A percentile compares a stretch with the other conserved stretches of the same genome.
Conservation (phyloP, 495 filamentous ascomycete species). For the Darksidea phi region DNA sequence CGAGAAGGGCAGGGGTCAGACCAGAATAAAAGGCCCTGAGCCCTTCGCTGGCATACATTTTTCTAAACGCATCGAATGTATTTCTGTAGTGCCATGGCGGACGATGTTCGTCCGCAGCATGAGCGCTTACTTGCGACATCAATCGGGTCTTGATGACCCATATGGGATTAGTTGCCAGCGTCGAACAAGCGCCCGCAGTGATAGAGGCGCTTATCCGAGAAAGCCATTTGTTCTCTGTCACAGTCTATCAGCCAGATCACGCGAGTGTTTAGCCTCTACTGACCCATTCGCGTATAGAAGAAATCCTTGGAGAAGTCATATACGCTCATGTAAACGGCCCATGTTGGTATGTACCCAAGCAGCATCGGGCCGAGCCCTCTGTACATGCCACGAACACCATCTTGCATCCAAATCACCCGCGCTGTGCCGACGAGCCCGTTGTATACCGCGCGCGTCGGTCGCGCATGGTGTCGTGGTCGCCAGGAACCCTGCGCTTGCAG, state of each 20-base stretch:
- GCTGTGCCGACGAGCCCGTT: conserved; percentile 84
- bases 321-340: conserved; percentile 95
- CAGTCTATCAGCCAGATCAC: conserved; percentile 5
- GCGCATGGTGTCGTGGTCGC: conserved; percentile 38
- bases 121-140: conserved; percentile 74
- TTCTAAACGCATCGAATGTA: conserved; percentile 84
- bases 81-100: conserved; percentile 86
- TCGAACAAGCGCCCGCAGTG: conserved; percentile 86
- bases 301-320: conserved; percentile 84
- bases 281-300: conserved; percentile 65
- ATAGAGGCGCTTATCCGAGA: conserved; percentile 70
- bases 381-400: conserved; percentile 89
- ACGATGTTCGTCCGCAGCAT: conserved; percentile 54
- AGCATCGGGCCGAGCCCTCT: conserved; percentile 91
- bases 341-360: conserved; percentile 92
- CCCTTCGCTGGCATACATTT: conserved; percentile 92
- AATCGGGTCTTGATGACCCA: conserved; percentile 99
- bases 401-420: conserved; percentile 76
- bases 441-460: conserved; percentile 59
- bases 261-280: conserved; percentile 33
- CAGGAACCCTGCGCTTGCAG: conserved; percentile 92
- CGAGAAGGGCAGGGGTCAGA: conserved; percentile 85
- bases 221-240: conserved; percentile 26
- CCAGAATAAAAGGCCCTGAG: conserved; percentile 92
- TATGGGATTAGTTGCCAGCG: conserved; percentile 95